Percentiles rank a stretch among this genome's conserved stretches.
phyloP scores from a whole-genome alignment of 805 yeast genomes.

The Monosporozyma servazzii region DNA sequence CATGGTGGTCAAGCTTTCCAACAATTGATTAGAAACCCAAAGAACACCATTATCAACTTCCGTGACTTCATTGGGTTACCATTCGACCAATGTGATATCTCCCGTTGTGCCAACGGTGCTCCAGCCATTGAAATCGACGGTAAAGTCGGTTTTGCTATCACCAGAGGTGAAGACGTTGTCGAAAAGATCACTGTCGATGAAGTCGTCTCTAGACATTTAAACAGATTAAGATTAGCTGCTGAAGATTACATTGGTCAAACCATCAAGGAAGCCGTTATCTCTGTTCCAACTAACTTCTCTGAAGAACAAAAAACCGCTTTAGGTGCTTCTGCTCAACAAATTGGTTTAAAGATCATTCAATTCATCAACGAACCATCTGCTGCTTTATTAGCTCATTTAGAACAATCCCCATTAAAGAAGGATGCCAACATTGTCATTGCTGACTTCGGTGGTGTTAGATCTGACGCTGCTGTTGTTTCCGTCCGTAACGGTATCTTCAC shows the following conservation, averaged over 20 bases:
- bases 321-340: constrained; percentile 49
- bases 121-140: constrained; percentile 40
- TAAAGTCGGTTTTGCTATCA: constrained; percentile 55
- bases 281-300: constrained; percentile 84
- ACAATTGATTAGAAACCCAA: constrained; percentile 84
- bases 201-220: constrained; percentile 74
- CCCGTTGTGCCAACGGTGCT: constrained; percentile 51
- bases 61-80: constrained; percentile 83
- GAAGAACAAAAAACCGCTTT: constrained; percentile 63
- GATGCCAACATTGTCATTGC: constrained; percentile 57
- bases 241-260: constrained; percentile 80
- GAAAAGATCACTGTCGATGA: constrained; percentile 64
- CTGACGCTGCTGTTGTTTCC: constrained; percentile 90
- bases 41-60: constrained; percentile 79
- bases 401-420: constrained; percentile 37
- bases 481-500: constrained; percentile 93
- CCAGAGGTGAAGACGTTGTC: constrained; percentile 37
- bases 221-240: constrained; percentile 77
- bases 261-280: constrained; percentile 74
- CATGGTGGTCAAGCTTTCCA: constrained; percentile 95
- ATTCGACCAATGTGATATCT: constrained; percentile 59
- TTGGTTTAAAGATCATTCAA: constrained; percentile 77
- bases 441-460: constrained; percentile 92
- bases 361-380: constrained; percentile 88
- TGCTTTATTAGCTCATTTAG: constrained; percentile 71